Evolutionary conservation across 176 grass and related monocot genomes (phyloP), one percentile per base, ranked within the genome.

Genomic region (Bothriochloa decipiens): DNA sequence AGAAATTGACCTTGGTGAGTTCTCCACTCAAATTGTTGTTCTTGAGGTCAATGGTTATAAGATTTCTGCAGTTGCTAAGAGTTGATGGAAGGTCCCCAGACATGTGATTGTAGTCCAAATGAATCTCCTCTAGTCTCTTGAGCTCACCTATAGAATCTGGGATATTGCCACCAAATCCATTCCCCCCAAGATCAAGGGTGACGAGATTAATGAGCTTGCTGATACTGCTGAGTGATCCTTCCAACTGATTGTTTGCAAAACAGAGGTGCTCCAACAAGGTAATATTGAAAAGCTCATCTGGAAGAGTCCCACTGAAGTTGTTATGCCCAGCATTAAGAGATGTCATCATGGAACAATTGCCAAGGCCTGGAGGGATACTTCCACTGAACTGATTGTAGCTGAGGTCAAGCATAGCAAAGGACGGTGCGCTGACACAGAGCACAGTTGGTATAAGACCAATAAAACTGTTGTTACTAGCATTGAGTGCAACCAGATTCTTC

Each of bases 401-500:
- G 46, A 90, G 79, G 7, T 90, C 87, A 11, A 92, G 69, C 23
- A 84, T 12, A 7, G 5, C 11, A 46, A 46, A 46, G 45, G 45
- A 46, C 14, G 45, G 45, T 46, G 45, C 11, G 12, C 45, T 46
- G 3, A 46, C 45, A 46, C 45, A 46, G 11, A 46, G 12, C 45
- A 46, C 45, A 14, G 45, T n/a, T n/a, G 79, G 90, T 75, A 92
- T 65, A 26, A 25, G 25, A n/a, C 87, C 87, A 7, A 22, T 71
- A 55, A 92, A 90, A 7, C 80, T 81, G 55, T 92, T 92, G 18
- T 74, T 89, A 36, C 90, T 92, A 5, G 20, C 43, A 12, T 90
- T 92, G 53, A 92, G 53, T 0, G 9, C 75, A 1, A 75, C 49
- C 11, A 87, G 76, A 33, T 45, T 87, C 23, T 75, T 83, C 74